Evolutionary conservation across 2,329 filamentous ascomycete genomes (phyloP).

Genomic region (Penicillium sp.): DNA sequence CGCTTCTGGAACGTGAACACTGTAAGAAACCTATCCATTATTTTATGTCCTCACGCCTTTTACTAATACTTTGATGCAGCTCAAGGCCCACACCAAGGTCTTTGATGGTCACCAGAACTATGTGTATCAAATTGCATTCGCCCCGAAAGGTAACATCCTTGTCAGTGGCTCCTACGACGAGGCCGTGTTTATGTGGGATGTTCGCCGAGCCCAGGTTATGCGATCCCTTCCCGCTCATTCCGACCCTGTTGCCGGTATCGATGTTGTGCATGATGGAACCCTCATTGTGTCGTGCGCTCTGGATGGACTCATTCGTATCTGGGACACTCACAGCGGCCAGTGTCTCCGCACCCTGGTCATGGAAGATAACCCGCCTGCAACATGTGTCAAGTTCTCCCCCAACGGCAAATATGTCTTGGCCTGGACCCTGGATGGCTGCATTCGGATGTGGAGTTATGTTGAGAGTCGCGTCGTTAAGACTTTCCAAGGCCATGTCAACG

Average conservation of each 20-base stretch:
- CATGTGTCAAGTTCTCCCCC: slow-evolving; percentile 85
- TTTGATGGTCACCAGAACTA: slow-evolving; percentile 93
- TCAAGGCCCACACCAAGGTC: slow-evolving; percentile 57
- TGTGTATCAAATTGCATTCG: slow-evolving; percentile 89
- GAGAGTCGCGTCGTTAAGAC: slow-evolving; percentile 91
- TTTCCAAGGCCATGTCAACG: slow-evolving; percentile 88
- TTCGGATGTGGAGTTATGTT: slow-evolving; percentile 94
- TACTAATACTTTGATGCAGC: slow-evolving; percentile 29
- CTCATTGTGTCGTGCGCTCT: slow-evolving; percentile 87
- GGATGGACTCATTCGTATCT: slow-evolving; percentile 88
- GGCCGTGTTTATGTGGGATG: slow-evolving; percentile 95
- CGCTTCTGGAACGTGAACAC: slow-evolving; percentile 77
- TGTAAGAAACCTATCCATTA: slow-evolving; percentile 27
- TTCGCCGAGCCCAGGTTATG: slow-evolving; percentile 83
- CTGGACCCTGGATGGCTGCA: slow-evolving; percentile 83
- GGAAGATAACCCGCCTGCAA: slow-evolving; percentile 90
- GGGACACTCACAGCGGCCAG: slow-evolving; percentile 93
- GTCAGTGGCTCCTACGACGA: slow-evolving; percentile 96
- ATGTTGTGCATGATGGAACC: slow-evolving; percentile 89
- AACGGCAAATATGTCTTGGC: slow-evolving; percentile 93
- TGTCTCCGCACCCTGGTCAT: slow-evolving; percentile 93
- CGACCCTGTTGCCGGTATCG: slow-evolving; percentile 89
- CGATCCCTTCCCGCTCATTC: slow-evolving; percentile 88
- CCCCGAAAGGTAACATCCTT: slow-evolving; percentile 96
- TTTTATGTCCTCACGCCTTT: neutral